These are phyloP conservation scores for Diddensiella santjacobensis DNA, from an alignment of 805 yeast genomes.

Conservation along the genomic window DNA sequence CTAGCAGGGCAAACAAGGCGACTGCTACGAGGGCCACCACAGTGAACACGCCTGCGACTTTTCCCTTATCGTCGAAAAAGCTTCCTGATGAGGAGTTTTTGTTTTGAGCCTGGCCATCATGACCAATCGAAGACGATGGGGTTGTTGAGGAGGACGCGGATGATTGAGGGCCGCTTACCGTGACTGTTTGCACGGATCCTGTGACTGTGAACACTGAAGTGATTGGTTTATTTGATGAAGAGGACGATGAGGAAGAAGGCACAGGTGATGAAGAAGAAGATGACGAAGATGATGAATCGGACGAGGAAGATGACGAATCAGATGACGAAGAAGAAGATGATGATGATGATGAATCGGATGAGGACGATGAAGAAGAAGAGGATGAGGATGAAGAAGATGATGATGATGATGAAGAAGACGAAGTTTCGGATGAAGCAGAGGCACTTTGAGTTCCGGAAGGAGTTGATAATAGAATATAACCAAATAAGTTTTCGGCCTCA, in stretches of 20 bases:
- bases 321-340: slow-evolving; percentile 20
- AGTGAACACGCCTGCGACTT: slow-evolving; percentile 81
- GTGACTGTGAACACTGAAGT: slow-evolving; percentile 28
- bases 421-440: slow-evolving; percentile 20
- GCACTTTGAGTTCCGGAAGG: slow-evolving; percentile 31
- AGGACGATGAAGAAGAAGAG: slow-evolving; percentile 18
- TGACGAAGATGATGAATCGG: slow-evolving; percentile 17
- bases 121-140: slow-evolving; percentile 12
- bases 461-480: slow-evolving; percentile 44
- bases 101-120: slow-evolving; percentile 1
- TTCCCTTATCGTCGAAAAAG: slow-evolving; percentile 67
- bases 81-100: slow-evolving; percentile 17
- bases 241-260: slow-evolving; percentile 7
- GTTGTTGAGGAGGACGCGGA: slow-evolving; percentile 14
- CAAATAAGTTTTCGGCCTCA: slow-evolving; percentile 43
- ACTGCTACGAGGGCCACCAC: slow-evolving; percentile 67
- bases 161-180: slow-evolving; percentile 20
- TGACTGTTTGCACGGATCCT: slow-evolving; percentile 23
- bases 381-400: slow-evolving; percentile 25
- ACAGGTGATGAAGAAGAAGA: slow-evolving; percentile 20
- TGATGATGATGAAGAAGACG: slow-evolving; percentile 22
- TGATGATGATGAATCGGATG: slow-evolving; percentile 19
- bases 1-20: slow-evolving; percentile 42
- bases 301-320: slow-evolving; percentile 11
- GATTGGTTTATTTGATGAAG: slow-evolving; percentile 11